Evolutionary conservation across 1,284 basidiomycete genomes (phyloP), one percentile per base, ranked within the genome.

Genomic region (Entoloma clypeatum): DNA sequence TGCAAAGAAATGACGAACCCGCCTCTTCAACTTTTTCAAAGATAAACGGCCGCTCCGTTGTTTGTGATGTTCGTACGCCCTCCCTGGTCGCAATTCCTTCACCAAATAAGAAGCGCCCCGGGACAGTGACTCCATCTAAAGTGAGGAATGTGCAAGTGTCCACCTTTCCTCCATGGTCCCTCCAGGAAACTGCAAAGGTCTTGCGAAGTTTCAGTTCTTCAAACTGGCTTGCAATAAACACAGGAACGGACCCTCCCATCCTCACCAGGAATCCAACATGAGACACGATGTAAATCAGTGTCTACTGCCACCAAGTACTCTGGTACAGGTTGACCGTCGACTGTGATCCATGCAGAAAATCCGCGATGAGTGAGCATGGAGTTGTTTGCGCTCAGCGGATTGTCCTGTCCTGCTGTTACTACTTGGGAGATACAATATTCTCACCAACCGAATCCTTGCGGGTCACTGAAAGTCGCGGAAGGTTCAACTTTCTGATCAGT

Each of bases 341-440:
- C 72, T 23, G 67, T 62, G 38, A 86, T 76, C 75, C 80, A 86
- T 14, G 82, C 80, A 14, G 75, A 77, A 59, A 82, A 84, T 6
- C 71, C 74, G 13, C 71, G 69, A 58, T 75, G 70, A 1, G 66
- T 70, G 41, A 79, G 65, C 79, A 81, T 77, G 28, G 37, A 21
- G n/a, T 34, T 9, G 8, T 4, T n/a, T 28, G 9, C 14, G 3
- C 14, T 4, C 26, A 28, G 14, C 3, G 11, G 26, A n/a, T n/a
- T n/a, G n/a, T n/a, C n/a, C n/a, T n/a, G n/a, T n/a, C n/a, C n/a
- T n/a, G n/a, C n/a, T n/a, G n/a, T n/a, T n/a, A n/a, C n/a, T n/a
- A n/a, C n/a, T n/a, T n/a, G n/a, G n/a, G n/a, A n/a, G n/a, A n/a
- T n/a, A n/a, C n/a, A n/a, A n/a, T n/a, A n/a, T n/a, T n/a, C n/a